Evolutionary conservation across 495 filamentous ascomycete species (phyloP), one percentile per base, ranked within the genome.

Genomic region (Paragyromitra xinjiangensis): DNA sequence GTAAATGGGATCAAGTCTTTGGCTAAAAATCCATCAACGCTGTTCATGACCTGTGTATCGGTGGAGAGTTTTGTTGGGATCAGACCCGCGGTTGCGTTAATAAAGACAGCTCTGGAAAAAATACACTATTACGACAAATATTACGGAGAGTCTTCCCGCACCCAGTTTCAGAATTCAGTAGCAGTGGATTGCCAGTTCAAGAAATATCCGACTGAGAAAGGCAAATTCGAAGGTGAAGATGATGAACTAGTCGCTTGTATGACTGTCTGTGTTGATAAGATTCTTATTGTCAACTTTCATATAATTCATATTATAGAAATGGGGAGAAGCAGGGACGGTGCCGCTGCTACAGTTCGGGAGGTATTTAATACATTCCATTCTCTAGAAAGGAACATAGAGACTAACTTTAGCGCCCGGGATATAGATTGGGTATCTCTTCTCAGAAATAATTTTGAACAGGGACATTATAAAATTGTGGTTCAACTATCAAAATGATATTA

Each of bases 211-310:
- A 16, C 59, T 8, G 48, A 56, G 24, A 22, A 14, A 40, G 6
- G 26, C 3, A 50, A 44, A 9, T 26, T 16, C 9, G 9, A 22
- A 3, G 7, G 39, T 8, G 69, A 55, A 40, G 73, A 76, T 59
- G 14, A 24, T 9, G 0, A 26, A 11, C 7, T 76, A n/a, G 40
- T 64, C 26, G 45, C 68, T 39, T 76, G 73, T 50, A 72, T 76
- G 59, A 65, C 67, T 6, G 40, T 76, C 19, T 64, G 67, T 44
- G 68, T 72, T 40, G 73, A 76, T 22, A 76, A 76, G 22, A 53
- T 55, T 26, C 59, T 76, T 26, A 58, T 56, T 22, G 73, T 76
- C 26, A 76, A 76, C 53, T 76, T 76, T 72, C 73, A 76, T 29
- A 65, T 76, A 24, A 45, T 39, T 34, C 58, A 76, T 51, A 72